A percentile compares a stretch with the other conserved stretches of the same genome.
These are phyloP conservation scores for Fusarium agapanthi DNA, from an alignment of 2,329 filamentous ascomycete genomes.

Conservation along the genomic window DNA sequence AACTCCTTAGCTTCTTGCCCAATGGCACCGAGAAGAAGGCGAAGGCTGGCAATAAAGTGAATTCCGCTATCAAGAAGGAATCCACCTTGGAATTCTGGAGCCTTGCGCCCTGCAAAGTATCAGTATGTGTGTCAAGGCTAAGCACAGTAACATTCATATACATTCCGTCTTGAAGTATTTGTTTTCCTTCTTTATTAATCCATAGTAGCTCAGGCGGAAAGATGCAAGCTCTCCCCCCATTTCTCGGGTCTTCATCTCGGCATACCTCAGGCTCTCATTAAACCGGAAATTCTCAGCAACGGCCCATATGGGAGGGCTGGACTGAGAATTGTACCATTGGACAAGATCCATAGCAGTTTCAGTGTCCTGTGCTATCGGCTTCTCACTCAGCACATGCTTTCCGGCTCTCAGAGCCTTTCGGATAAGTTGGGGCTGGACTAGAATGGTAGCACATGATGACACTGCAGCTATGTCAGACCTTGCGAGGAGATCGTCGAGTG, in stretches of 20 bases:
- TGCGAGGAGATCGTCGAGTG: not conserved
- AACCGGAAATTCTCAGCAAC: slow-evolving; percentile 23
- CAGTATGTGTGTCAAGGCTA: not conserved
- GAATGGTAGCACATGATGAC: not conserved
- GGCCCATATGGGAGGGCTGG: slow-evolving; percentile 4
- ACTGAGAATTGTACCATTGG: slow-evolving; percentile 2
- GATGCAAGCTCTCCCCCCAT: not conserved
- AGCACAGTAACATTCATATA: not conserved
- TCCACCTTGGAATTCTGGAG: not conserved
- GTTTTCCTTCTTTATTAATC: not conserved
- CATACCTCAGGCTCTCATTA: slow-evolving; percentile 12
- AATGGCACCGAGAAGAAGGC: not conserved
- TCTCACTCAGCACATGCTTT: slow-evolving; percentile 1
- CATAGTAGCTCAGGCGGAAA: not conserved
- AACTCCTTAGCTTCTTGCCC: not conserved
- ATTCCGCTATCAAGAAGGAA: slow-evolving; percentile 18
- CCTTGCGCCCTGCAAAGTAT: not conserved
- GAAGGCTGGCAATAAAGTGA: slow-evolving; percentile 23
- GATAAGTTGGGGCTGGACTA: not conserved
- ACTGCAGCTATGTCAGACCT: not conserved
- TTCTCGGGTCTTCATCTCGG: not conserved
- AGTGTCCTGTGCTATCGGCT: not conserved
- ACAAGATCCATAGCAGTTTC: not conserved
- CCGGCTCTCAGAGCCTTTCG: not conserved
- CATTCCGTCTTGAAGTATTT: not conserved